phyloP scores from a whole-genome alignment of 2,329 filamentous ascomycete genomes.

The Xylaria sp. region DNA sequence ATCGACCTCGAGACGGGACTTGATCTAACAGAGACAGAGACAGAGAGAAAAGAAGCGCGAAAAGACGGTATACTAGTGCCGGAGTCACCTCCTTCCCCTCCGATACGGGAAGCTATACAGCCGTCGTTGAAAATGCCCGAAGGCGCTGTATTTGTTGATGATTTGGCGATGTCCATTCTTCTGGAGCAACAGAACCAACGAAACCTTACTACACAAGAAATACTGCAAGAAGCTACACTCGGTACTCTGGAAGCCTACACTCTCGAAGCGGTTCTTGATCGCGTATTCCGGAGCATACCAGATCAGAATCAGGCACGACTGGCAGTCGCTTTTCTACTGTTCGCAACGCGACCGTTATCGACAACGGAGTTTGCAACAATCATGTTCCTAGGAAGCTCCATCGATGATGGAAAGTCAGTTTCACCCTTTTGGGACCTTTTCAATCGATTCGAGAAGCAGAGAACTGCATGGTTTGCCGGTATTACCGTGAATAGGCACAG shows the following conservation, averaged over 20 bases:
- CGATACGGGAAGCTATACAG: neutral
- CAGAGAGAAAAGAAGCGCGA: neutral
- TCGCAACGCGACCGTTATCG: slow-evolving; percentile 18
- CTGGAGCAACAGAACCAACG: slow-evolving; percentile 13
- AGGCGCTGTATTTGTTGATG: neutral
- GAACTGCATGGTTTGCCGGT: slow-evolving; percentile 15
- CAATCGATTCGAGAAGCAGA: slow-evolving; percentile 15
- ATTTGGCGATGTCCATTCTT: slow-evolving; percentile 6
- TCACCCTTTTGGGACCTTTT: slow-evolving; percentile 4
- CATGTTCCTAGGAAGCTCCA: slow-evolving; percentile 7
- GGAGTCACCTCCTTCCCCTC: neutral
- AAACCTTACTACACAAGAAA: slow-evolving; percentile 12
- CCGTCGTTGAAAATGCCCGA: neutral
- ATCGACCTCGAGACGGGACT: slow-evolving; percentile 15
- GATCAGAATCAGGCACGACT: slow-evolving; percentile 16
- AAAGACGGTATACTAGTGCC: neutral
- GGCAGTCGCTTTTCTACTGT: slow-evolving; percentile 9
- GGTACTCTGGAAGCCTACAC: slow-evolving; percentile 9
- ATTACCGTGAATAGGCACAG: slow-evolving; percentile 21
- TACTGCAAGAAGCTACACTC: slow-evolving; percentile 10
- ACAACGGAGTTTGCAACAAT: slow-evolving; percentile 14
- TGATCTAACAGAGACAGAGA: neutral
- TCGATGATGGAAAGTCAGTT: slow-evolving; percentile 1
- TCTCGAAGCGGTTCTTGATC: slow-evolving; percentile 15
- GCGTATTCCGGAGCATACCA: slow-evolving; percentile 17